Evolutionary conservation across 2,329 filamentous ascomycete species (phyloP), one percentile per base, ranked within the genome.

Genomic region (Stagonosporopsis tanaceti): DNA sequence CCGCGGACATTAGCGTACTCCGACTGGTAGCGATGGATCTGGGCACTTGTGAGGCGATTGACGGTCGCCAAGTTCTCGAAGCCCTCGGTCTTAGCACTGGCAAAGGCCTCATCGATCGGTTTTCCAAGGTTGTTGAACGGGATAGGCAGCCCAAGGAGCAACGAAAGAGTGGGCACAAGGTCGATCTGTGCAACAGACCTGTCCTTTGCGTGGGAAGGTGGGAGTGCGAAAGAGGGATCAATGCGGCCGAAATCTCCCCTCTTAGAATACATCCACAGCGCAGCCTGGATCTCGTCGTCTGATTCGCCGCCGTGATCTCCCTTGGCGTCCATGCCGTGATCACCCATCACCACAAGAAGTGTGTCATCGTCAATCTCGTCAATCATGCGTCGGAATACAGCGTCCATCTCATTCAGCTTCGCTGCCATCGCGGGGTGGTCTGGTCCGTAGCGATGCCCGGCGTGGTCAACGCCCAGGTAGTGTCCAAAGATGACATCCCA

Each of bases 221-320:
- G 85, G n/a, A 81, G 79, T 14, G 78, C 73, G 63, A 83, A 84
- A 6, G 86, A 84, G 3, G 85, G 79, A 46, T 85, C 82, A 1
- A 87, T 90, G 37, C 93, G 88, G 15, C 95, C 95, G 76, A 99
- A 99, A 9, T 91, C 76, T 0, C 88, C 87, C 66, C 87, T 89
- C 76, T 93, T 96, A 1, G 95, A 96, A 76, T 98, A 99, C 93
- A 99, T 96, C 94, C 95, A 99, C 44, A 99, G 77, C 2, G 95
- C 93, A 53, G 95, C 93, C 76, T 99, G 88, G 6, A 99, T 87
- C 75, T 99, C 95, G 63, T 98, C 93, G 66, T 97, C 92, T 30
- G 94, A 97, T 80, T 99, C 95, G 52, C 95, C 95, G n/a, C 95
- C 95, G 72, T 99, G 95, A 65, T 99, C 95, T 17, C 95, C 95